Conservation (phyloP, 1,284 basidiomycete species). For the Ceratobasidium sp. region DNA sequence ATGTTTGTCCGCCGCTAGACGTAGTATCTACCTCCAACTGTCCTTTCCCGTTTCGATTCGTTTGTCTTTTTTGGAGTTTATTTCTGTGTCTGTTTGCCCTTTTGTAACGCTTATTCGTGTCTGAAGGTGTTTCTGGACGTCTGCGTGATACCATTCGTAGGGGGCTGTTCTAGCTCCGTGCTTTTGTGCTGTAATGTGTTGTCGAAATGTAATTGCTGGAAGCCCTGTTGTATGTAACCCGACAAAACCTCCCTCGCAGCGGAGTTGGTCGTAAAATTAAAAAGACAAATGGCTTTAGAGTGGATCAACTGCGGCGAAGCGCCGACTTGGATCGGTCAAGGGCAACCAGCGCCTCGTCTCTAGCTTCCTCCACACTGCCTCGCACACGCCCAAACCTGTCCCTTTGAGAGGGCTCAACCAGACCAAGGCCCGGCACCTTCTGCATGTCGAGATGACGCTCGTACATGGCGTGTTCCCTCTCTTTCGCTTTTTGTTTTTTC, state of each 20-base stretch:
- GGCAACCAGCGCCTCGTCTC: slow-evolving; percentile 11
- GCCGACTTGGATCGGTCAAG: neutral
- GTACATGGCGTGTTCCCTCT: neutral
- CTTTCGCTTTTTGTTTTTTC: slow-evolving; percentile 12
- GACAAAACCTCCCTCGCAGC: neutral
- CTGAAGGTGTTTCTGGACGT: slow-evolving; percentile 29
- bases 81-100: slow-evolving; percentile 27
- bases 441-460: slow-evolving; percentile 37
- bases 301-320: neutral
- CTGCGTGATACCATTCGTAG: slow-evolving; percentile 23
- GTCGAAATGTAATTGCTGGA: slow-evolving; percentile 42
- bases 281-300: neutral
- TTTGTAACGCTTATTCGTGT: slow-evolving; percentile 41
- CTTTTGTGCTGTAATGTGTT: slow-evolving; percentile 33
- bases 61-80: slow-evolving; percentile 42
- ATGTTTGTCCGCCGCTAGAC: slow-evolving; percentile 67
- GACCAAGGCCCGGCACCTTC: slow-evolving; percentile 37
- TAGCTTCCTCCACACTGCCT: slow-evolving; percentile 1
- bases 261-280: too few species aligned
- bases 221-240: slow-evolving; percentile 28
- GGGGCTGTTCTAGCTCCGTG: neutral
- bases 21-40: slow-evolving; percentile 20
- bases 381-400: slow-evolving; percentile 6
- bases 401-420: slow-evolving; percentile 40
- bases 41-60: slow-evolving; percentile 43